phyloP scores from a whole-genome alignment of 2,329 filamentous ascomycete species.

The Huntiella moniliformis region DNA sequence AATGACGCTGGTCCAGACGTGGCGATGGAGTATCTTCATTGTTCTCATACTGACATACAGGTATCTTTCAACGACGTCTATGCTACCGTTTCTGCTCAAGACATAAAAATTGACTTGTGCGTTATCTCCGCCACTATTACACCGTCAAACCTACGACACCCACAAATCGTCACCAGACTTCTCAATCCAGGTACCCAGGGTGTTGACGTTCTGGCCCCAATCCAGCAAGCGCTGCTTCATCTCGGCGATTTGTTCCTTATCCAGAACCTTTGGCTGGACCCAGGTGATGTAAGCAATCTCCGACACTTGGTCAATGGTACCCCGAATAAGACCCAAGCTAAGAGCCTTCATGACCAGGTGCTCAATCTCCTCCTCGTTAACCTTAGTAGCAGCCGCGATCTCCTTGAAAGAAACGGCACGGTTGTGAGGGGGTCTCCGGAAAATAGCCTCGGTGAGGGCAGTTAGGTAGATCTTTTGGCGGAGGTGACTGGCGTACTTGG shows the following conservation, averaged over 20 bases:
- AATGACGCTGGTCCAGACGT: no score
- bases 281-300: constrained; percentile 90
- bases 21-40: not conserved
- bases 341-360: constrained; percentile 98
- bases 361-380: constrained; percentile 80
- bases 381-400: constrained; percentile 83
- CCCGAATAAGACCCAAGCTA: constrained; percentile 72
- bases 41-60: constrained; percentile 1
- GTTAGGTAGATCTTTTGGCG: constrained; percentile 98
- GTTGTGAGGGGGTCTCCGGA: constrained; percentile 87
- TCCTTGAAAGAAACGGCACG: constrained; percentile 81
- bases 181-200: constrained; percentile 94
- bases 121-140: not conserved
- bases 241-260: constrained; percentile 83
- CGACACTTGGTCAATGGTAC: constrained; percentile 91
- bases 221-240: constrained; percentile 79
- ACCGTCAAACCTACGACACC: constrained; percentile 43
- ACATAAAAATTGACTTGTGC: not conserved
- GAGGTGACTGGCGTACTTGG: constrained; percentile 63
- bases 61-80: not conserved
- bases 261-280: constrained; percentile 96
- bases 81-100: not conserved
- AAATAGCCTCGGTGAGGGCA: constrained; percentile 86
- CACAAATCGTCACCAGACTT: constrained; percentile 84
- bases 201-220: constrained; percentile 92